Evolutionary conservation across 1,284 basidiomycete genomes (phyloP), one percentile per base, ranked within the genome.

Genomic region (Sanghuangporus sanghuang): DNA sequence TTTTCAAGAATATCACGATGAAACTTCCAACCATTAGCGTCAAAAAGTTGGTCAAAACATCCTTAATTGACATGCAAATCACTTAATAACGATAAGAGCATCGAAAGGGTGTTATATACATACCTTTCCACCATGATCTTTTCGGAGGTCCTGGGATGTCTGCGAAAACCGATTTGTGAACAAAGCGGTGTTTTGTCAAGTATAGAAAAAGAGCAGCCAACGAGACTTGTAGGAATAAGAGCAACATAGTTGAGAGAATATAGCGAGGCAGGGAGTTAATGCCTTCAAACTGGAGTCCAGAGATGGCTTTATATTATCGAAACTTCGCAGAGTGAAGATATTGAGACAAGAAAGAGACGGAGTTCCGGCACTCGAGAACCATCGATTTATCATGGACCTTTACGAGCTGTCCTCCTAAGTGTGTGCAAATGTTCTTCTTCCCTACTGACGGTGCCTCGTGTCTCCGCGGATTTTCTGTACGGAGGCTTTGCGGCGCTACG

Each of bases 1-100:
- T 66, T 65, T 46, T 63, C 52, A 12, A 64, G 44, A 38, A 70
- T 54, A 36, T 67, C 44, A 21, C 64, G 61, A 54, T 66, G 63
- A 52, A 66, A 67, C 12, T 64, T 27, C 64, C 64, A 63, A 3
- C 62, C 62, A 44, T 60, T 46, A 7, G 18, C 35, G 32, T 60
- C 48, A 23, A 63, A 60, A 6, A 66, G 18, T n/a, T 66, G 57
- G n/a, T 48, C 21, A 32, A 66, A 66, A 23, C 55, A 63, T 9
- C 65, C 65, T 66, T 14, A 7, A 46, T 7, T 46, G 16, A 16
- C 16, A 14, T n/a, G 16, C 44, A 46, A 46, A 18, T 12, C 7
- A n/a, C 7, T 46, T 7, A 46, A 18, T 14, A 46, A n/a, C 16
- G 16, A 18, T 7, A 46, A 7, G 44, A 46, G 21, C 8, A 46